A percentile compares a stretch with the other conserved stretches of the same genome.
phyloP scores from a whole-genome alignment of 345 rosid species.

The Lenwebbia sp. region DNA sequence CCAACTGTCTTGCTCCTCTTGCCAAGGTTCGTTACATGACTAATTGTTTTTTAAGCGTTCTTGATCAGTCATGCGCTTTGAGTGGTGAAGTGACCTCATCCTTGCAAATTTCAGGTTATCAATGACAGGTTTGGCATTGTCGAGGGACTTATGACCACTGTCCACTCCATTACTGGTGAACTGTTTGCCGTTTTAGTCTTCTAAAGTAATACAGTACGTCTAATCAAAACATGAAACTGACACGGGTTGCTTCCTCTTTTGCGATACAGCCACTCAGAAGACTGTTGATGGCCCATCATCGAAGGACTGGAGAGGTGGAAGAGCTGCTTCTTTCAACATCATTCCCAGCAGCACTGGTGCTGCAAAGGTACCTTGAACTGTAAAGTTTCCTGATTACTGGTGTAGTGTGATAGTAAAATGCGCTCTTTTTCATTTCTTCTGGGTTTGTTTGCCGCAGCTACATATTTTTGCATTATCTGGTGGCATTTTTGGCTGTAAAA shows the following conservation, averaged over 20 bases:
- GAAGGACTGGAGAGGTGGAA: slow-evolving; percentile 98
- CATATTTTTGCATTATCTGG: not conserved
- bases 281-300: slow-evolving; percentile 94
- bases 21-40: slow-evolving; percentile 40
- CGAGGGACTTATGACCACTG: slow-evolving; percentile 96
- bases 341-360: slow-evolving; percentile 95
- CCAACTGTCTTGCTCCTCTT: slow-evolving; percentile 94
- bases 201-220: not conserved
- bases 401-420: not conserved
- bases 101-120: slow-evolving; percentile 40
- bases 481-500: not conserved
- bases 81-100: not conserved
- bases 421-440: not conserved
- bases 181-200: not conserved
- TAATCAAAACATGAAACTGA: not conserved
- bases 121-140: slow-evolving; percentile 82
- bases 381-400: not conserved
- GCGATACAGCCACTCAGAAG: slow-evolving; percentile 62
- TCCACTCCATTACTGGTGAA: slow-evolving; percentile 77
- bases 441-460: not conserved
- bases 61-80: not conserved
- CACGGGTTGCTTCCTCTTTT: not conserved
- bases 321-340: slow-evolving; percentile 93
- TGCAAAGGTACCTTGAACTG: slow-evolving; percentile 44
- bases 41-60: not conserved